A percentile compares a stretch with the other conserved stretches of the same genome.
These are phyloP conservation scores for Mrakia hoshinonis DNA, from an alignment of 768 basidiomycete genomes.

Conservation along the genomic window DNA sequence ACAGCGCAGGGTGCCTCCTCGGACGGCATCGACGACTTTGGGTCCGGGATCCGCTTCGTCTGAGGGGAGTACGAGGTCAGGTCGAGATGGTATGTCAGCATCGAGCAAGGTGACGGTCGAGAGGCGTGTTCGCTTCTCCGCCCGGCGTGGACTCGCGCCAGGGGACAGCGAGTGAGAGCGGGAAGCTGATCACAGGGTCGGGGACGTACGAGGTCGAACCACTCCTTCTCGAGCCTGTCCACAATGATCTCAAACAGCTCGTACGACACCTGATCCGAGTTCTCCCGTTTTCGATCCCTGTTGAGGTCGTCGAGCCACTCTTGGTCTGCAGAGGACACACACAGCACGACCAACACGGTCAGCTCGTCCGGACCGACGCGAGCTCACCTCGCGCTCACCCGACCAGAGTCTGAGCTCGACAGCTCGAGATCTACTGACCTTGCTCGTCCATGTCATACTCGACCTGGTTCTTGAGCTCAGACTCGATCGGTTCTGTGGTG, in stretches of 20 bases:
- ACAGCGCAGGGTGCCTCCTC: conserved; percentile 96
- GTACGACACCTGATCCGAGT: conserved; percentile 62
- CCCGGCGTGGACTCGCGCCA: no score
- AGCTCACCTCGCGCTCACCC: neutral
- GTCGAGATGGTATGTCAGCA: no score
- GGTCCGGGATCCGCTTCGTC: conserved; percentile 90
- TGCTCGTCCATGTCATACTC: conserved; percentile 99
- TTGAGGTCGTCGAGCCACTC: conserved; percentile 90
- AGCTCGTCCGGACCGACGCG: neutral
- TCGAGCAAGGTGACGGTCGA: neutral
- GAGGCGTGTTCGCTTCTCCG: no score
- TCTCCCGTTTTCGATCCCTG: conserved; percentile 60
- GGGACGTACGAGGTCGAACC: conserved; percentile 75
- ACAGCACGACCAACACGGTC: neutral
- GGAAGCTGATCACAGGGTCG: no score
- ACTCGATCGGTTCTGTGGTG: conserved; percentile 82
- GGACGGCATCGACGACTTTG: conserved; percentile 72
- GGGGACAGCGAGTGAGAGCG: neutral
- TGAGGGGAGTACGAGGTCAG: conserved; percentile 39
- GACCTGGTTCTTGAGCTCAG: conserved; percentile 81
- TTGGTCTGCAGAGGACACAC: conserved; percentile 52
- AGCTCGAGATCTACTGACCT: conserved; percentile 48
- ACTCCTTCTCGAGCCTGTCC: conserved; percentile 97
- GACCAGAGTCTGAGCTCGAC: neutral
- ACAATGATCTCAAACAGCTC: conserved; percentile 93